Evolutionary conservation across 345 rosid genomes (phyloP), one percentile per base, ranked within the genome.

Genomic region (Eutrema japonicum): DNA sequence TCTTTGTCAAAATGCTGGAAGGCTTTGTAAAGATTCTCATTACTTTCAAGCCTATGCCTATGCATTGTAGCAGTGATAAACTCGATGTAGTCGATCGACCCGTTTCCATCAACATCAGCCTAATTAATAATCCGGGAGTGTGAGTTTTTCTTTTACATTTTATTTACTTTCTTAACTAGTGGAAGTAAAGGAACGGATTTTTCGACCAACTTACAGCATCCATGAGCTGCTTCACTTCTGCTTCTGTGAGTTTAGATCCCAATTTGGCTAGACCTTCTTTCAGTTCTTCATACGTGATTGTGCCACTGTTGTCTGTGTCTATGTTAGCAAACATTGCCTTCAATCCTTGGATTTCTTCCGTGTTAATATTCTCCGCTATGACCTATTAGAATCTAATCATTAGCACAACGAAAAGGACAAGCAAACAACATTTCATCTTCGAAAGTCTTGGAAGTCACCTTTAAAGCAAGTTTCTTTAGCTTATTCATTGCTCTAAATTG

Each of bases 61-160:
- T 92, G 96, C 99, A 95, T 89, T 48, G 97, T 92, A 2, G 96
- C 97, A 10, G 99, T 82, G 47, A 92, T 85, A 47, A 95, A 95
- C 81, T 95, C 99, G 8, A 87, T 88, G 83, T 92, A 90, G 72
- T 95, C 99, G n/a, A 95, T 95, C 9, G 83, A 77, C 18, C 97
- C 97, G 71, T 90, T 88, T 70, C 96, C 96, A 80, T 95, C 97
- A 70, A 89, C 93, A 83, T 94, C 97, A 82, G 98, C 97, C 97
- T 93, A 82, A 3, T 56, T 8, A 5, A 8, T n/a, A 57, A 69
- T 53, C 56, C 8, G 14, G 10, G 12, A 18, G 38, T 57, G 51
- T 33, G 53, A 22, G 70, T 50, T 29, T n/a, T 57, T 6, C 45
- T 29, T 14, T 58, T 7, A 14, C 26, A 33, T n/a, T 38, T 35